Percentiles rank a stretch among this genome's conserved stretches.
phyloP scores from a whole-genome alignment of 2,329 filamentous ascomycete genomes.

The Neofusicoccum sp. region DNA sequence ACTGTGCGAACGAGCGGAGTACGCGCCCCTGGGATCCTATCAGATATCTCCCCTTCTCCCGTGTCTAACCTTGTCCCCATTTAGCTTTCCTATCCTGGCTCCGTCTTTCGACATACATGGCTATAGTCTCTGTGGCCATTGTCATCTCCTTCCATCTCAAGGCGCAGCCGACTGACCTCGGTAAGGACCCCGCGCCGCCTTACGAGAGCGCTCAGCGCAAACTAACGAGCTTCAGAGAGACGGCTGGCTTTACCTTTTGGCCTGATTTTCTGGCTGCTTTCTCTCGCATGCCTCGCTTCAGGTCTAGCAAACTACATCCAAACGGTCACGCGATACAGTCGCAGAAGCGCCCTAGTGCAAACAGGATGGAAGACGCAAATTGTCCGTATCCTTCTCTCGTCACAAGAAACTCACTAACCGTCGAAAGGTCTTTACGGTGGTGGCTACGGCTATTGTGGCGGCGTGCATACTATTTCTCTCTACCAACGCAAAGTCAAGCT shows the following conservation, averaged over 20 bases:
- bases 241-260: slow-evolving; percentile 81
- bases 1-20: slow-evolving; percentile 76
- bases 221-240: slow-evolving; percentile 56
- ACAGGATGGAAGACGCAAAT: slow-evolving; percentile 89
- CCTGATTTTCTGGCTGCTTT: slow-evolving; percentile 81
- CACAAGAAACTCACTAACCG: not conserved
- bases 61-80: not conserved
- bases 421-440: slow-evolving; percentile 35
- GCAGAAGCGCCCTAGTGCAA: slow-evolving; percentile 79
- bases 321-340: slow-evolving; percentile 77
- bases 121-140: slow-evolving; percentile 85
- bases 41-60: not conserved
- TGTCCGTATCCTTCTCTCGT: slow-evolving; percentile 46
- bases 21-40: slow-evolving; percentile 19
- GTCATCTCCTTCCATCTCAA: slow-evolving; percentile 92
- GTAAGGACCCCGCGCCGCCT: slow-evolving; percentile 23
- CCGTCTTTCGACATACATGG: slow-evolving; percentile 84
- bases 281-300: slow-evolving; percentile 70
- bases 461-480: slow-evolving; percentile 43
- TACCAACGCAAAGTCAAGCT: slow-evolving; percentile 30
- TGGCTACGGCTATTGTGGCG: slow-evolving; percentile 40
- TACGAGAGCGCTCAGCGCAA: not conserved
- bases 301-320: slow-evolving; percentile 87
- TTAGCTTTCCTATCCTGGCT: slow-evolving; percentile 82
- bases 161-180: slow-evolving; percentile 57